Conservation (phyloP, 2,329 filamentous ascomycete species). For the Achaetomium macrosporum region DNA sequence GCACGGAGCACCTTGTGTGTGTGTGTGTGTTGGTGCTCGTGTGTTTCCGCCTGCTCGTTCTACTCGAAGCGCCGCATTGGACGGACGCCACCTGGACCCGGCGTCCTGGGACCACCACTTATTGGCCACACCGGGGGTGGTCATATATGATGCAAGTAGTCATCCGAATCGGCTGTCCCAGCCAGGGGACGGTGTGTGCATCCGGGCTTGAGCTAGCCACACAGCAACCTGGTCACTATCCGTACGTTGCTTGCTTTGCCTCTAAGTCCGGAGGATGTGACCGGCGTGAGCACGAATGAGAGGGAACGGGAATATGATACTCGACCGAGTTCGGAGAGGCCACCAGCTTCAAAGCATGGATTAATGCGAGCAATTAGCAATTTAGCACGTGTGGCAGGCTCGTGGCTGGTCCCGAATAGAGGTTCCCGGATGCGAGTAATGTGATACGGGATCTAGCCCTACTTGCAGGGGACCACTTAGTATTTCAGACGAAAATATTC, state of each 20-base stretch:
- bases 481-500: not conserved
- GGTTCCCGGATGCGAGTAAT: constrained; percentile 1
- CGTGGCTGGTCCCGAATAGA: constrained; percentile 9
- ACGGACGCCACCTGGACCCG: not conserved
- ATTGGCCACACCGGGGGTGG: not conserved
- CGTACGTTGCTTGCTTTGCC: too few species aligned
- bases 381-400: not conserved
- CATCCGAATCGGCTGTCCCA: too few species aligned
- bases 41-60: not conserved
- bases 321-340: too few species aligned
- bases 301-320: too few species aligned
- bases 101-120: not conserved
- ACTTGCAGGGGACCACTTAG: not conserved
- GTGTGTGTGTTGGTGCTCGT: not conserved
- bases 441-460: constrained; percentile 7
- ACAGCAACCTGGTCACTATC: too few species aligned
- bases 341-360: not conserved
- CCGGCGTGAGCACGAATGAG: too few species aligned
- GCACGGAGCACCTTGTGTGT: not conserved
- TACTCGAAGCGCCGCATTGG: not conserved
- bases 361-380: not conserved
- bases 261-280: too few species aligned
- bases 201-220: too few species aligned
- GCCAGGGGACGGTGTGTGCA: too few species aligned
- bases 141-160: too few species aligned